phyloP scores from a whole-genome alignment of 2,329 filamentous ascomycete genomes.

The Exserohilum rostratum region DNA sequence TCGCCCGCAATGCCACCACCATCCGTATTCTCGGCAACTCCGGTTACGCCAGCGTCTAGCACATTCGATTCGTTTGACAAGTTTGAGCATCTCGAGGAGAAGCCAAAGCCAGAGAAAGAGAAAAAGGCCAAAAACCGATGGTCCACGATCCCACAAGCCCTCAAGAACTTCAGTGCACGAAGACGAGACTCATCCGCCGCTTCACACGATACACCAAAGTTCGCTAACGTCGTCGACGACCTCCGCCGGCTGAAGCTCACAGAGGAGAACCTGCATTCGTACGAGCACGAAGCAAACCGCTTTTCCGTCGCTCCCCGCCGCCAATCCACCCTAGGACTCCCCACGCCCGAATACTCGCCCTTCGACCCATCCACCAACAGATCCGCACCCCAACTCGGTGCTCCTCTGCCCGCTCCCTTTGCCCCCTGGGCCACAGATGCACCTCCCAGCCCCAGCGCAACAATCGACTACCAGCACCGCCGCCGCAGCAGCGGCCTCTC shows the following conservation, averaged over 20 bases:
- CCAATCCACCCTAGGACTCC: slow-evolving; percentile 21
- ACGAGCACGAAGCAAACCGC: slow-evolving; percentile 14
- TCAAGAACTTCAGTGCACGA: slow-evolving; percentile 29
- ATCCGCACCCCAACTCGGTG: slow-evolving; percentile 9
- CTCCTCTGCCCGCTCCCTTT: slow-evolving; percentile 27
- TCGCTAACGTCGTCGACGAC: slow-evolving; percentile 16
- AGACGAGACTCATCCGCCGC: slow-evolving; percentile 24
- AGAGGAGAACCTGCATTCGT: slow-evolving; percentile 18
- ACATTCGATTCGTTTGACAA: slow-evolving; percentile 6
- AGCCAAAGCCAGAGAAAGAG: slow-evolving; percentile 24
- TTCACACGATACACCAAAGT: slow-evolving; percentile 16
- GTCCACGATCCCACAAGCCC: slow-evolving; percentile 31
- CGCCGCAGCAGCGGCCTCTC: slow-evolving; percentile 18
- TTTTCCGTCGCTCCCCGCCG: slow-evolving; percentile 10
- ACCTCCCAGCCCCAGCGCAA: slow-evolving; percentile 28
- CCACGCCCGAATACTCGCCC: slow-evolving; percentile 32
- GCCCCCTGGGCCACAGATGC: slow-evolving; percentile 27
- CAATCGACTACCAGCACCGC: slow-evolving; percentile 17
- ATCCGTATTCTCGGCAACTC: slow-evolving; percentile 9
- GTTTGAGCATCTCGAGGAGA: slow-evolving; percentile 16
- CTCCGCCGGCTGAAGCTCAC: slow-evolving; percentile 22
- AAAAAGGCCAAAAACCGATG: slow-evolving; percentile 32
- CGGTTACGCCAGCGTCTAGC: slow-evolving; percentile 16
- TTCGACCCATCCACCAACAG: slow-evolving; percentile 14
- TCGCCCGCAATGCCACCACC: slow-evolving; percentile 11